A percentile compares a stretch with the other conserved stretches of the same genome.
These are phyloP conservation scores for Paramecium bursaria DNA, from an alignment of 73 alveolate species.

Conservation along the genomic window DNA sequence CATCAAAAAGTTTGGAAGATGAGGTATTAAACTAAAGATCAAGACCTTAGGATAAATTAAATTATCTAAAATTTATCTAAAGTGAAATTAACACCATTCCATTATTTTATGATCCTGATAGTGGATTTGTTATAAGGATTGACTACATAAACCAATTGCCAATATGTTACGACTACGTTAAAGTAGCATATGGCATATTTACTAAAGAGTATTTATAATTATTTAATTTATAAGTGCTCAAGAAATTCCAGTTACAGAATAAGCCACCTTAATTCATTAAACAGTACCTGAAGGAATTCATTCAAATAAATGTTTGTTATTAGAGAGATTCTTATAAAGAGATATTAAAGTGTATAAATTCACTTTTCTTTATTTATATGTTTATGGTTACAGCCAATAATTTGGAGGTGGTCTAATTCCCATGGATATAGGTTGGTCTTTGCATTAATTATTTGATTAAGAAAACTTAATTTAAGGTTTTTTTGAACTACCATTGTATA, in stretches of 20 bases:
- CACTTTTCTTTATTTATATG: slow-evolving; percentile 11
- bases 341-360: slow-evolving; percentile 6
- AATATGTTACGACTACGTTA: background rate
- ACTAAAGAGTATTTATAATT: background rate
- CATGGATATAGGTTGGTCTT: slow-evolving; percentile 36
- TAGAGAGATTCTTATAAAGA: slow-evolving; percentile 49
- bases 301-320: slow-evolving; percentile 2
- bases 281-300: background rate
- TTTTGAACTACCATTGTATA: slow-evolving; percentile 20
- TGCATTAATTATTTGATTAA: slow-evolving; percentile 47
- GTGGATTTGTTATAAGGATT: slow-evolving; percentile 29
- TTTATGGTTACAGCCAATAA: slow-evolving; percentile 26
- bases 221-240: no score
- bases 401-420: slow-evolving; percentile 37
- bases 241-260: slow-evolving; percentile 6
- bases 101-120: slow-evolving; percentile 50
- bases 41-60: slow-evolving; percentile 21
- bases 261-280: background rate
- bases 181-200: slow-evolving; percentile 46
- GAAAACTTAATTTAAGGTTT: slow-evolving; percentile 47
- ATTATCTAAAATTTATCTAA: slow-evolving; percentile 34
- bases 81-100: slow-evolving; percentile 50
- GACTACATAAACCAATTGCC: slow-evolving; percentile 26
- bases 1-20: slow-evolving; percentile 27
- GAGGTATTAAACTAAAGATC: slow-evolving; percentile 33